Percentiles rank a stretch among this genome's conserved stretches.
phyloP scores from a whole-genome alignment of 2,329 filamentous ascomycete species.

The Alternaria arbusti region DNA sequence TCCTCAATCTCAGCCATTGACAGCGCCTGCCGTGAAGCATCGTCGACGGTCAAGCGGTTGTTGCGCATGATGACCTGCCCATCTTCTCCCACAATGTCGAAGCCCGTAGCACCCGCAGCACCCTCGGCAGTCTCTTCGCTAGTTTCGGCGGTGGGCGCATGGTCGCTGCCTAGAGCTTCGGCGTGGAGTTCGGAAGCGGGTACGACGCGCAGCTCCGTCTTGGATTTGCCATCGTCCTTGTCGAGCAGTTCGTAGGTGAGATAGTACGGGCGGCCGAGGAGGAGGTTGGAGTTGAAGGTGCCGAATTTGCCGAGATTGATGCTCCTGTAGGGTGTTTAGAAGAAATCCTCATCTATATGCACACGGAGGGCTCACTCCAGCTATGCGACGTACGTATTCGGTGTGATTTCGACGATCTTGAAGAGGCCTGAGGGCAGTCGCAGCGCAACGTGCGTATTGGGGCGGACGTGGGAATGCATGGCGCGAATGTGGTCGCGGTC shows the following conservation, averaged over 20 bases:
- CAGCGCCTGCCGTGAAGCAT: constrained; percentile 74
- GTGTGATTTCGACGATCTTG: constrained; percentile 64
- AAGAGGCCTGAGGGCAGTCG: constrained; percentile 65
- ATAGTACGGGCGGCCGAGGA: constrained; percentile 90
- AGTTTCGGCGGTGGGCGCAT: constrained; percentile 47
- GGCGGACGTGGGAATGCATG: constrained; percentile 57
- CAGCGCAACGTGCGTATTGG: constrained; percentile 60
- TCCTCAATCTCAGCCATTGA: constrained; percentile 74
- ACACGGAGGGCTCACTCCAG: constrained; percentile 38
- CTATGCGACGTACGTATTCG: constrained; percentile 67
- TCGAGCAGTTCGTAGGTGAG: constrained; percentile 90
- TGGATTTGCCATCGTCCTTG: constrained; percentile 65
- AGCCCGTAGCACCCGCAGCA: constrained; percentile 43
- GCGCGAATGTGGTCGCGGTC: constrained; percentile 16
- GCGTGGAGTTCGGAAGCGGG: constrained; percentile 82
- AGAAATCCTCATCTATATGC: neutral
- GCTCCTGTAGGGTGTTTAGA: constrained; percentile 61
- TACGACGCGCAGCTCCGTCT: constrained; percentile 76
- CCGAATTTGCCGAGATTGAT: constrained; percentile 94
- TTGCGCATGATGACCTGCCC: constrained; percentile 62
- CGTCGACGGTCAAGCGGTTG: constrained; percentile 69
- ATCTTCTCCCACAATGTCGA: constrained; percentile 57
- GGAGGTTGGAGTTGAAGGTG: constrained; percentile 83
- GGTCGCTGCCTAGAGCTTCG: constrained; percentile 68
- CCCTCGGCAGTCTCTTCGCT: constrained; percentile 43